Evolutionary conservation across 2,329 filamentous ascomycete genomes (phyloP).

Genomic region (Clonostachys solani): DNA sequence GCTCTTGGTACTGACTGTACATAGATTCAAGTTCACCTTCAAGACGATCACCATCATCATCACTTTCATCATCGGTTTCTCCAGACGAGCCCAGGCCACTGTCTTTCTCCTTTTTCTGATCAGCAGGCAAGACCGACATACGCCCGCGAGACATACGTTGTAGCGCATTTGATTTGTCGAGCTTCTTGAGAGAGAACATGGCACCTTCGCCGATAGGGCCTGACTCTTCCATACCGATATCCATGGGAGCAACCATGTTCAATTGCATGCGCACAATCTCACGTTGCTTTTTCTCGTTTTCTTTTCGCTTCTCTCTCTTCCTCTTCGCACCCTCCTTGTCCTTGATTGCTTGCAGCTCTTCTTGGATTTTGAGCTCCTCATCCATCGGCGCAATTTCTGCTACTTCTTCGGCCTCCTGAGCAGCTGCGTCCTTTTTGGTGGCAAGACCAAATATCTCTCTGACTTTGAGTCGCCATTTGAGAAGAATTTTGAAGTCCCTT

Average conservation of each 20-base stretch:
- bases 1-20: slow-evolving; percentile 82
- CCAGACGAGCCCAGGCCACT: slow-evolving; percentile 50
- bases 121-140: slow-evolving; percentile 61
- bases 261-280: slow-evolving; percentile 96
- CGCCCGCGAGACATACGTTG: slow-evolving; percentile 62
- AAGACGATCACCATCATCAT: slow-evolving; percentile 76
- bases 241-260: slow-evolving; percentile 93
- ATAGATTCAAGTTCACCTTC: slow-evolving; percentile 82
- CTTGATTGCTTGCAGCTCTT: slow-evolving; percentile 77
- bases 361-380: slow-evolving; percentile 85
- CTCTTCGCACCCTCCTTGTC: slow-evolving; percentile 73
- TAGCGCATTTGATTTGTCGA: slow-evolving; percentile 67
- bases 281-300: slow-evolving; percentile 91
- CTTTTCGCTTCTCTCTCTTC: slow-evolving; percentile 78
- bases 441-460: slow-evolving; percentile 87
- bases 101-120: slow-evolving; percentile 48
- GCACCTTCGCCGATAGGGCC: slow-evolving; percentile 74
- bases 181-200: slow-evolving; percentile 80
- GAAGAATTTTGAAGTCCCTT: slow-evolving; percentile 87
- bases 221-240: slow-evolving; percentile 87
- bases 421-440: slow-evolving; percentile 59
- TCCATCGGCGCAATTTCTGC: slow-evolving; percentile 87
- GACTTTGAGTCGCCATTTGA: slow-evolving; percentile 86
- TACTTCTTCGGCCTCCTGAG: slow-evolving; percentile 58
- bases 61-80: slow-evolving; percentile 59